phyloP scores from a whole-genome alignment of 2,329 filamentous ascomycete species.

The Alternaria viburni region DNA sequence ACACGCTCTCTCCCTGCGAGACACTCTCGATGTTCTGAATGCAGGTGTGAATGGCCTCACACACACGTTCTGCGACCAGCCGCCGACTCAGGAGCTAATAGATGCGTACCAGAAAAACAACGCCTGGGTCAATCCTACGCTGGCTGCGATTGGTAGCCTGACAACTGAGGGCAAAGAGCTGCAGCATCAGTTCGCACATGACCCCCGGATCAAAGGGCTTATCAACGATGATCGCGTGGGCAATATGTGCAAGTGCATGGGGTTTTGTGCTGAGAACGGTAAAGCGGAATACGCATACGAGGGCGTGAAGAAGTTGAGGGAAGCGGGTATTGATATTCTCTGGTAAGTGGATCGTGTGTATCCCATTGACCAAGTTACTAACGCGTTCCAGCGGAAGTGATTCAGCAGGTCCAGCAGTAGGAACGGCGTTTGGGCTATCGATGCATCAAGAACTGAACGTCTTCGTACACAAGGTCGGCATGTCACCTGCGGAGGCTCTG shows the following conservation, averaged over 20 bases:
- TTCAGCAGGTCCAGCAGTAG: conserved; percentile 51
- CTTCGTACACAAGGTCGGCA: conserved; percentile 51
- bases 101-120: conserved; percentile 52
- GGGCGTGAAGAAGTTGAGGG: conserved; percentile 48
- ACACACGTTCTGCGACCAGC: conserved; percentile 52
- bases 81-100: conserved; percentile 48
- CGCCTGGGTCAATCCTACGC: conserved; percentile 53
- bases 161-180: conserved; percentile 50
- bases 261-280: conserved; percentile 37
- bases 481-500: conserved; percentile 53
- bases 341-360: conserved; percentile 32
- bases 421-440: conserved; percentile 53
- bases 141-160: conserved; percentile 49
- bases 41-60: conserved; percentile 54
- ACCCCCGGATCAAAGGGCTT: conserved; percentile 43
- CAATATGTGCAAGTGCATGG: conserved; percentile 52
- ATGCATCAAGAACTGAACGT: conserved; percentile 53
- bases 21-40: conserved; percentile 51
- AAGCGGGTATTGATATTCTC: conserved; percentile 51
- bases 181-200: conserved; percentile 51
- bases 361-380: not conserved
- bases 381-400: conserved; percentile 49
- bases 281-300: conserved; percentile 53
- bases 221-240: conserved; percentile 44
- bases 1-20: conserved; percentile 48